A percentile compares a stretch with the other conserved stretches of the same genome.
These are phyloP conservation scores for Aphanomyces stellatus DNA, from an alignment of 352 stramenopile species.

Conservation along the genomic window DNA sequence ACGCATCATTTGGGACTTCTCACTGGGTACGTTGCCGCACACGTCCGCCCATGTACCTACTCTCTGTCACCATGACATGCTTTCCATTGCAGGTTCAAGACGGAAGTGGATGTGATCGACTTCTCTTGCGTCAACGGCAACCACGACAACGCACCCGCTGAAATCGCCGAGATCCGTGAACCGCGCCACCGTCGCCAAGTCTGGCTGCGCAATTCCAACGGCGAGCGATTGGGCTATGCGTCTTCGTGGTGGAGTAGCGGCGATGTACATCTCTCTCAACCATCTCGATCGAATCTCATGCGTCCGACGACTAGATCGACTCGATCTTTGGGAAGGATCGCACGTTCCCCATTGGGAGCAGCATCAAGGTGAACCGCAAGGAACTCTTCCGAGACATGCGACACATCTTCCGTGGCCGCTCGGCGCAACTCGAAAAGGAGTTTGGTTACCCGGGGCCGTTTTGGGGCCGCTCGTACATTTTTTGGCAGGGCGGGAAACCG, in stretches of 20 bases:
- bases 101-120: conserved; percentile 71
- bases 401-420: conserved; percentile 61
- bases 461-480: conserved; percentile 80
- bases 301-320: background rate
- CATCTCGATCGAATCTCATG: background rate
- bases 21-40: conserved; percentile 35
- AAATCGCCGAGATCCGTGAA: conserved; percentile 39
- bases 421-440: conserved; percentile 38
- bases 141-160: conserved; percentile 33
- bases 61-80: background rate
- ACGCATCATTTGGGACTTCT: conserved; percentile 75
- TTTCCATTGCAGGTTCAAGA: conserved; percentile 23
- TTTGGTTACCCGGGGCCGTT: conserved; percentile 64
- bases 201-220: conserved; percentile 57
- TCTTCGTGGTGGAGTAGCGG: conserved; percentile 58
- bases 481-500: conserved; percentile 68
- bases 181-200: conserved; percentile 68
- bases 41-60: background rate
- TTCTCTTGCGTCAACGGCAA: conserved; percentile 39
- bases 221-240: conserved; percentile 74
- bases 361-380: conserved; percentile 72
- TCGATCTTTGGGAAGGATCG: conserved; percentile 43
- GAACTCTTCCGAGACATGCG: conserved; percentile 84
- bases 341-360: conserved; percentile 72
- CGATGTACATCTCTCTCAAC: conserved; percentile 60